Evolutionary conservation across 31 red algal species (phyloP).

Genomic region (Asparagopsis taxiformis): DNA sequence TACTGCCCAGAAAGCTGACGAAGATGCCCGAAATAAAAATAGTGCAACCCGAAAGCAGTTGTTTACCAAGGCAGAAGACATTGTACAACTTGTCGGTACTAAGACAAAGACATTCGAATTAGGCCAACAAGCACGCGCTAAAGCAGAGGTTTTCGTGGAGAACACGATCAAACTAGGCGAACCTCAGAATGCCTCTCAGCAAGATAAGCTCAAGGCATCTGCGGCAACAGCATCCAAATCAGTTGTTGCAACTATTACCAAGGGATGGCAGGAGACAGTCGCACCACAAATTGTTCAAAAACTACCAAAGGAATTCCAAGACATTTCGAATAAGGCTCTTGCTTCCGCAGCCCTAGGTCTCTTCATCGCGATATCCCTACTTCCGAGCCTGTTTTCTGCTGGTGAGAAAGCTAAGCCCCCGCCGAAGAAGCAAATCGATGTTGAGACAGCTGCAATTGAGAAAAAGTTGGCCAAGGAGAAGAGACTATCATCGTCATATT

Average conservation of each 20-base stretch:
- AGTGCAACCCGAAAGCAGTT: constrained; percentile 2
- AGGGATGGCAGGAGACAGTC: constrained; percentile 14
- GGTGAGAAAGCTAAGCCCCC: constrained; percentile 7
- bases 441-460: constrained; percentile 23
- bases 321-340: constrained; percentile 1
- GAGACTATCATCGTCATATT: not conserved
- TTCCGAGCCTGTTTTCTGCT: constrained; percentile 32
- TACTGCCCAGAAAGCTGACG: constrained; percentile 6
- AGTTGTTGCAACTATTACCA: constrained; percentile 1
- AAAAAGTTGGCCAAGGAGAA: constrained; percentile 30
- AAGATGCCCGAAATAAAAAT: not conserved
- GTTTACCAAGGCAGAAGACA: constrained; percentile 18
- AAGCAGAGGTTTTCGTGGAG: constrained; percentile 1
- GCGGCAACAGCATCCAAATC: constrained; percentile 19
- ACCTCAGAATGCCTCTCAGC: constrained; percentile 2
- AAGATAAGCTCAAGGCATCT: constrained; percentile 24
- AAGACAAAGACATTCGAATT: constrained; percentile 34
- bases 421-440: constrained; percentile 16
- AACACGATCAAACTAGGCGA: constrained; percentile 7
- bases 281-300: constrained; percentile 29
- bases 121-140: constrained; percentile 22
- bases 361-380: not conserved
- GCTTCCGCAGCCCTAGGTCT: constrained; percentile 6
- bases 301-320: not conserved
- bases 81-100: constrained; percentile 15